Conservation (phyloP, 2,329 filamentous ascomycete species). For the Botrytis medusae region DNA sequence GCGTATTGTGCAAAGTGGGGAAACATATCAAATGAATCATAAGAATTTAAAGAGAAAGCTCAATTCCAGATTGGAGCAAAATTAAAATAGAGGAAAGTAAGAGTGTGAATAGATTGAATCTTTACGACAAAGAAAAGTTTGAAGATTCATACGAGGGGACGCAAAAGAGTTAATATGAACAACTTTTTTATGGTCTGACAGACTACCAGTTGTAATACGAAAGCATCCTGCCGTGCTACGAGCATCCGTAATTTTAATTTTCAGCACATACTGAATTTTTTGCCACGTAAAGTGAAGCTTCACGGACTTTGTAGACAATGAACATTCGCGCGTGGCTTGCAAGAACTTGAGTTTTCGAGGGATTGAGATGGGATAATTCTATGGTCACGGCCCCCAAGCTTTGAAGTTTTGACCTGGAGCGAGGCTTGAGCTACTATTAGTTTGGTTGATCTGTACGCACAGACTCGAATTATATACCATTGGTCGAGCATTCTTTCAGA, state of each 20-base stretch:
- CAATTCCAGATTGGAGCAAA: constrained; percentile 13
- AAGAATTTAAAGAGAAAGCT: not conserved
- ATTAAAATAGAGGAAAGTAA: not conserved
- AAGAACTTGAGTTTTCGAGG: not conserved
- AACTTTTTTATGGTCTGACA: not conserved
- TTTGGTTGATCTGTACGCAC: not conserved
- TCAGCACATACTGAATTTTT: not conserved
- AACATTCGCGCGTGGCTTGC: constrained; percentile 3
- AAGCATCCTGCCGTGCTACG: not conserved
- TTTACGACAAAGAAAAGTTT: not conserved
- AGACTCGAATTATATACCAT: not conserved
- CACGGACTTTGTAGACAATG: constrained; percentile 1
- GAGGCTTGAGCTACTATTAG: not conserved
- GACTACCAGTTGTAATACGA: not conserved
- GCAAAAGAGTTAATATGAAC: not conserved
- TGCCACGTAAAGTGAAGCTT: not conserved
- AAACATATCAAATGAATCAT: constrained; percentile 11
- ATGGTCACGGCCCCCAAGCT: not conserved
- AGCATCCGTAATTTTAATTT: constrained; percentile 15
- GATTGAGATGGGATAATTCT: not conserved
- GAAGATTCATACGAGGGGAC: not conserved
- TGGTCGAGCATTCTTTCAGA: not conserved
- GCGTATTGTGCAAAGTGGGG: not conserved
- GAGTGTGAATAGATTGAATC: not conserved
- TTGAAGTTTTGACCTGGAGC: not conserved